Evolutionary conservation across 805 yeast species (phyloP).

Genomic region (Candida sonorensis): DNA sequence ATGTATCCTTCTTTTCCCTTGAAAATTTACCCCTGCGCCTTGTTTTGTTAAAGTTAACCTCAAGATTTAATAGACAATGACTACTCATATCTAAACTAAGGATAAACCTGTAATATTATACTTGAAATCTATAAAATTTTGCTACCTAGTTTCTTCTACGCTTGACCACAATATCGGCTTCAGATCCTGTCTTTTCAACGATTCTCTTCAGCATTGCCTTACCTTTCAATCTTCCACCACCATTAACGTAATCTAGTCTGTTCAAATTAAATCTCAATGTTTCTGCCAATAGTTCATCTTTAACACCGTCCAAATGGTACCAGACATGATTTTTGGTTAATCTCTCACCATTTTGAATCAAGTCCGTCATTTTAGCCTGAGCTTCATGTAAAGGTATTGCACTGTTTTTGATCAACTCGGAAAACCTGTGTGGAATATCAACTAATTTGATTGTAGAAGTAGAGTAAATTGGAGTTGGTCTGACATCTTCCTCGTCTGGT

Average conservation of each 20-base stretch:
- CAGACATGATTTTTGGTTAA: constrained; percentile 61
- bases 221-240: constrained; percentile 29
- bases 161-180: constrained; percentile 14
- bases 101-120: too few species aligned
- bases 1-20: too few species aligned
- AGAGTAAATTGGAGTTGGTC: constrained; percentile 43
- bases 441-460: constrained; percentile 60
- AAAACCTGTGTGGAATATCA: constrained; percentile 59
- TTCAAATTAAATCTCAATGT: constrained; percentile 49
- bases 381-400: constrained; percentile 53
- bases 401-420: constrained; percentile 61
- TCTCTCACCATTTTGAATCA: constrained; percentile 54
- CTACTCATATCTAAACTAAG: too few species aligned
- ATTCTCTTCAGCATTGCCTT: constrained; percentile 26
- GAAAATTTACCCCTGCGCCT: too few species aligned
- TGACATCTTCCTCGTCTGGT: constrained; percentile 31
- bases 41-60: too few species aligned
- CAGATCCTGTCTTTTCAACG: constrained; percentile 22
- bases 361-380: constrained; percentile 51
- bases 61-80: too few species aligned
- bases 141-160: constrained; percentile 14
- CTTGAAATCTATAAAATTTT: too few species aligned
- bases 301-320: constrained; percentile 76
- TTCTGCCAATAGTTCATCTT: constrained; percentile 64
- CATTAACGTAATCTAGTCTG: constrained; percentile 27